Evolutionary conservation across 2,329 filamentous ascomycete genomes (phyloP).

Genomic region (Colletotrichum tofieldiae): DNA sequence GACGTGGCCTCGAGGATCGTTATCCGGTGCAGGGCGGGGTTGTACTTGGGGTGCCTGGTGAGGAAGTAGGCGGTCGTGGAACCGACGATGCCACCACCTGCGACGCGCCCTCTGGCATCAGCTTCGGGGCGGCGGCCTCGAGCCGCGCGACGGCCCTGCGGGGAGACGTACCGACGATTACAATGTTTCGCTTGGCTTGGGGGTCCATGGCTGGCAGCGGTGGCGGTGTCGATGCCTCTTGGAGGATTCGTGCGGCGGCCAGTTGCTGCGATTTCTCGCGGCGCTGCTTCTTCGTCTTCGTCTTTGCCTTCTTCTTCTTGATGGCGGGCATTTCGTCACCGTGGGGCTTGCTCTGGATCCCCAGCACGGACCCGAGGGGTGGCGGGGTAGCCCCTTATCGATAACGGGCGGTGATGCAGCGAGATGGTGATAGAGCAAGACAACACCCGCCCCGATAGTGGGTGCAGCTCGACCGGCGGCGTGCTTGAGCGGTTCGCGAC

Average conservation of each 20-base stretch:
- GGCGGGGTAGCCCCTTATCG: constrained; percentile 38
- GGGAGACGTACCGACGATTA: constrained; percentile 63
- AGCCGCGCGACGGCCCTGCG: background rate
- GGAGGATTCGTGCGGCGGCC: constrained; percentile 12
- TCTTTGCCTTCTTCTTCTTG: constrained; percentile 35
- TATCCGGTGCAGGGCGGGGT: constrained; percentile 81
- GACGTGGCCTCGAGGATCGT: constrained; percentile 89
- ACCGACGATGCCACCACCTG: constrained; percentile 94
- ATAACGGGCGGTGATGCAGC: constrained; percentile 20
- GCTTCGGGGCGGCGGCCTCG: constrained; percentile 1
- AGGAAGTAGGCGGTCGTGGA: constrained; percentile 93
- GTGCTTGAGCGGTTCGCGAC: constrained; percentile 4
- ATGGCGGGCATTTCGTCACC: constrained; percentile 41
- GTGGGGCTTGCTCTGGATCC: background rate
- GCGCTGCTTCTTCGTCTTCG: constrained; percentile 27
- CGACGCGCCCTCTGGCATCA: constrained; percentile 17
- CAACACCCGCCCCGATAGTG: background rate
- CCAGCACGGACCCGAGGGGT: background rate
- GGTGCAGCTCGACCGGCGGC: constrained; percentile 19
- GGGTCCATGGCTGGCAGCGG: constrained; percentile 38
- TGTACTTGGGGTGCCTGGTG: constrained; percentile 86
- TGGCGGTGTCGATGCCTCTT: constrained; percentile 20
- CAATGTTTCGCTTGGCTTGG: constrained; percentile 59
- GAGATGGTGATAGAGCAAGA: background rate
- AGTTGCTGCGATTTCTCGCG: constrained; percentile 10